Evolutionary conservation across 805 yeast species (phyloP), one percentile per base, ranked within the genome.

Genomic region (Candida odintsovae): DNA sequence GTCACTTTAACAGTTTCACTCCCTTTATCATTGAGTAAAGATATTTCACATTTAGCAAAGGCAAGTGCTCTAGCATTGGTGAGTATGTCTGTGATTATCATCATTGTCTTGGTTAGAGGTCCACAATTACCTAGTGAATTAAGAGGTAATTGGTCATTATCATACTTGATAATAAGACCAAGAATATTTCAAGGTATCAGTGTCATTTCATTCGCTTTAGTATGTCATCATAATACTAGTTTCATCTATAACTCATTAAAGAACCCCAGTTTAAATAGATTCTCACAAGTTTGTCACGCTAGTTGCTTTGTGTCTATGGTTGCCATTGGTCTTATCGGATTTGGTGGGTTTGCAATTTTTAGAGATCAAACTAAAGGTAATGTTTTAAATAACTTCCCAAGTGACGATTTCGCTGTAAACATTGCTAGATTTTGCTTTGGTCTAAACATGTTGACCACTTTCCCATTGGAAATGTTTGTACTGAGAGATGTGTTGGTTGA

Each of bases 161-260:
- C 66, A 37, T 68, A 73, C 29, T 72, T 77, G 68, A 68, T 87
- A 5, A 59, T 88, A 42, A 83, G 83, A 51, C 64, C 73, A 12
- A 80, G 81, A 38, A 68, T 90, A 4, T 88, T 90, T 61, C 96
- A 90, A 64, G 96, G 97, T 2, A 80, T 90, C 23, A 83, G 94
- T n/a, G 96, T 90, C 42, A 88, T 90, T 28, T 89, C 97, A 1
- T 90, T 90, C 69, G 98, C 98, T 2, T 75, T 92, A 53, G 97
- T 90, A 4, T 90, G 98, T 61, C 98, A 90, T 61, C 98, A 90
- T 64, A 90, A 90, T 62, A 89, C 97, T 0, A 79, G 92, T 25
- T 85, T 90, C 58, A 92, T 90, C 39, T 90, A 83, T 68, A 88
- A 87, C 60, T 88, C 97, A 0, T 74, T 92, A 59, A 77, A 76